Percentiles rank a stretch among this genome's conserved stretches.
Conservation (phyloP, 176 grass and related monocot species). For the Echinochloa phyllopogon region DNA sequence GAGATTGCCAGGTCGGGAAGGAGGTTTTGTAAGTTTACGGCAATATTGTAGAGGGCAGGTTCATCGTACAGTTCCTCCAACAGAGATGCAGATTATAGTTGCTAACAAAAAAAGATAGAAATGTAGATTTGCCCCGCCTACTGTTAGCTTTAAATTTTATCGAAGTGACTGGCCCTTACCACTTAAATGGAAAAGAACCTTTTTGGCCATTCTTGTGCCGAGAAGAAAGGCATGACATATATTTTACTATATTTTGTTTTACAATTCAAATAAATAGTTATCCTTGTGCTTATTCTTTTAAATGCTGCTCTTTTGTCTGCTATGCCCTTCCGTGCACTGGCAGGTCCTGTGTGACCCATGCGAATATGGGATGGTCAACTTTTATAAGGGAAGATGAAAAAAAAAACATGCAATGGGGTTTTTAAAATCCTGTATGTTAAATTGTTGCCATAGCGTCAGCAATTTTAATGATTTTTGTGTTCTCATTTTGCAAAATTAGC, state of each 20-base stretch:
- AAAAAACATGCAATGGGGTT: too few relatives aligned
- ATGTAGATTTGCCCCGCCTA: slow-evolving; percentile 67
- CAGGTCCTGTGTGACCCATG: not conserved
- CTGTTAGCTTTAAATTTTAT: slow-evolving; percentile 46
- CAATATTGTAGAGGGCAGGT: slow-evolving; percentile 64
- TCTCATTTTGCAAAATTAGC: too few relatives aligned
- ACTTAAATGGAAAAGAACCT: slow-evolving; percentile 4
- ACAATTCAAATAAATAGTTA: slow-evolving; percentile 29
- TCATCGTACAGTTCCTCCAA: slow-evolving; percentile 56
- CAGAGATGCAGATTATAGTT: slow-evolving; percentile 58
- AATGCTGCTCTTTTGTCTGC: not conserved
- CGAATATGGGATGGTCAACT: not conserved
- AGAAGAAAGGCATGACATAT: slow-evolving; percentile 33
- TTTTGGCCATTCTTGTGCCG: slow-evolving; percentile 28
- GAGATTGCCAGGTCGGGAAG: slow-evolving; percentile 48
- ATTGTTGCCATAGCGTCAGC: too few relatives aligned
- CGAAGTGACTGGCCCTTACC: slow-evolving; percentile 23
- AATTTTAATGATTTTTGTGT: too few relatives aligned
- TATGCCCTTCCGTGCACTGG: not conserved
- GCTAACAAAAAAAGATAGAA: slow-evolving; percentile 67
- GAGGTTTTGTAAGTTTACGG: slow-evolving; percentile 75
- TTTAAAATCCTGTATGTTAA: too few relatives aligned
- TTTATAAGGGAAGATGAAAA: not conserved
- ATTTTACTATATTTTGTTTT: slow-evolving; percentile 35
- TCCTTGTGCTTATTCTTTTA: slow-evolving; percentile 9